Conservation (phyloP, 495 filamentous ascomycete genomes). For the Daldinia grandis region DNA sequence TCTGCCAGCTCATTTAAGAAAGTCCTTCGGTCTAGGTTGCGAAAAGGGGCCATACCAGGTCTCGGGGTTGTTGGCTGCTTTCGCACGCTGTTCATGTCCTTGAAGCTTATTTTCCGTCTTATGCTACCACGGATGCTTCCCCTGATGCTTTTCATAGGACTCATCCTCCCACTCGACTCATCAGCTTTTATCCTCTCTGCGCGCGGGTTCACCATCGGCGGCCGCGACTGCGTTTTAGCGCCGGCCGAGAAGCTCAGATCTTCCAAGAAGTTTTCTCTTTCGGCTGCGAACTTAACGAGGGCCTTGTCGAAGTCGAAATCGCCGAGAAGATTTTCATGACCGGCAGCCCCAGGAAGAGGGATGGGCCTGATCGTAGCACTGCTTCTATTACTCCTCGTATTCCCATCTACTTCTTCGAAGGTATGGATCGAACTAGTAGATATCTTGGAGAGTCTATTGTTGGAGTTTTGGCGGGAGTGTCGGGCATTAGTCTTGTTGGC, state of each 20-base stretch:
- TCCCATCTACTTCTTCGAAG: constrained; percentile 65
- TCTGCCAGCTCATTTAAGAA: constrained; percentile 37
- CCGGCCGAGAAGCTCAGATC: constrained; percentile 92
- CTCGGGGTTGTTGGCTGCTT: constrained; percentile 78
- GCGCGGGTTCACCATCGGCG: constrained; percentile 75
- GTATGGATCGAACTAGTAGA: constrained; percentile 71
- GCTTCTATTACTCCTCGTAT: constrained; percentile 84
- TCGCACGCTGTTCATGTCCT: constrained; percentile 95
- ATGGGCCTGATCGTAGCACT: constrained; percentile 80
- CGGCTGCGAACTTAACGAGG: constrained; percentile 90
- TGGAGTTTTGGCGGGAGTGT: constrained; percentile 69
- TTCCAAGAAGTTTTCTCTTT: constrained; percentile 91
- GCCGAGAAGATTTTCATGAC: constrained; percentile 39
- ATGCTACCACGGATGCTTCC: constrained; percentile 75
- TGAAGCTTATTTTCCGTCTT: constrained; percentile 83
- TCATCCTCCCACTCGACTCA: constrained; percentile 62
- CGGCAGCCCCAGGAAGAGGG: constrained; percentile 48
- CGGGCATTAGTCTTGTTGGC: constrained; percentile 63
- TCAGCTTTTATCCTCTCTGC: constrained; percentile 84
- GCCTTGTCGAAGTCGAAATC: constrained; percentile 94
- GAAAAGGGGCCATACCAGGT: constrained; percentile 68
- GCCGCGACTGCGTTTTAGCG: constrained; percentile 72
- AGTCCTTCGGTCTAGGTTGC: constrained; percentile 33
- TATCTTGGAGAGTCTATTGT: constrained; percentile 69
- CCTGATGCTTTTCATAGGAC: constrained; percentile 60